A percentile compares a stretch with the other conserved stretches of the same genome.
Evolutionary conservation across 768 basidiomycete genomes (phyloP).

Genomic region (Mycena kentingensis): DNA sequence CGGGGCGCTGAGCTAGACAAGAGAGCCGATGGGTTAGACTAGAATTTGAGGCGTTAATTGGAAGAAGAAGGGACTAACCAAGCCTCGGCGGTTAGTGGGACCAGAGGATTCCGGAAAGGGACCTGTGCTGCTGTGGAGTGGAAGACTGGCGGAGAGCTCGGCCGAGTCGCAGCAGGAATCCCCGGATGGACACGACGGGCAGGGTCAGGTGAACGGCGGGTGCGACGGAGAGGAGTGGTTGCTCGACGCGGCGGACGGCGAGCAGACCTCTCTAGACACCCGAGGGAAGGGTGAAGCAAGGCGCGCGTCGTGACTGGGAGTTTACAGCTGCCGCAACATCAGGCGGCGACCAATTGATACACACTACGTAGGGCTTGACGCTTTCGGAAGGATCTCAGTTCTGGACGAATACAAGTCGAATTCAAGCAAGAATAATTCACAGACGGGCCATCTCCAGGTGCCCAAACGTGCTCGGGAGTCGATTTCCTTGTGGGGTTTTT

Average conservation of each 20-base stretch:
- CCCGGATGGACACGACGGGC: background rate
- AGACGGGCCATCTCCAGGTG: too few species aligned
- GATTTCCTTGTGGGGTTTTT: background rate
- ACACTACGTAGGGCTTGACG: too few species aligned
- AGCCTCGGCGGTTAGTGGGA: background rate
- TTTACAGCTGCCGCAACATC: background rate
- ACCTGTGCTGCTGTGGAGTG: background rate
- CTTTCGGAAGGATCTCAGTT: too few species aligned
- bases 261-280: too few species aligned
- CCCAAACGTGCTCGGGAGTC: too few species aligned
- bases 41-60: background rate
- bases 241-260: background rate
- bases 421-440: too few species aligned
- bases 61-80: conserved; percentile 1
- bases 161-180: background rate
- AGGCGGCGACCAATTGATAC: background rate
- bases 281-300: too few species aligned
- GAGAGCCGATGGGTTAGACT: conserved; percentile 4
- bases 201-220: background rate
- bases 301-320: too few species aligned
- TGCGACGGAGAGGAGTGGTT: background rate
- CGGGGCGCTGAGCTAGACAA: conserved; percentile 9
- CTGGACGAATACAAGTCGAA: too few species aligned
- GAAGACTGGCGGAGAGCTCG: background rate
- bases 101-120: background rate